phyloP scores from a whole-genome alignment of 805 yeast species.

The Priceomyces carsonii region DNA sequence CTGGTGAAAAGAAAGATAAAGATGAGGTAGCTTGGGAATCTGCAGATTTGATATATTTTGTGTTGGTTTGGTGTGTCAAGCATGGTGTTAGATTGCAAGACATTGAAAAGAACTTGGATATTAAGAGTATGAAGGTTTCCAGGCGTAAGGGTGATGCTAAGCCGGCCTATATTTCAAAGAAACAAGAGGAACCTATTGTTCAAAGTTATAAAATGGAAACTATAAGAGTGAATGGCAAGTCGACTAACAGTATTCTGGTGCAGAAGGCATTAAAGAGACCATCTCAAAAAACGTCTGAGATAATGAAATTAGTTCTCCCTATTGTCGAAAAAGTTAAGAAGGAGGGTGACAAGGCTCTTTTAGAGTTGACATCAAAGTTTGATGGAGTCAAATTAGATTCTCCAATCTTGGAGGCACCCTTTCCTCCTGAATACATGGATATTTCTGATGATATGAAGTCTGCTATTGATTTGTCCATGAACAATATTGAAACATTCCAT shows the following conservation, averaged over 20 bases:
- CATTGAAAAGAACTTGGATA: slow-evolving; percentile 79
- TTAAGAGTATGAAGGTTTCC: slow-evolving; percentile 82
- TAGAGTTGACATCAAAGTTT: slow-evolving; percentile 89
- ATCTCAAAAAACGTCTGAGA: slow-evolving; percentile 90
- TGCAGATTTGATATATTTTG: slow-evolving; percentile 77
- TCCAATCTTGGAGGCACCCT: slow-evolving; percentile 87
- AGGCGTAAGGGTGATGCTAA: slow-evolving; percentile 97
- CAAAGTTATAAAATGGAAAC: slow-evolving; percentile 53
- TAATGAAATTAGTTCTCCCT: slow-evolving; percentile 90
- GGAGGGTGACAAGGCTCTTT: slow-evolving; percentile 81
- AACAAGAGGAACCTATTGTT: slow-evolving; percentile 13
- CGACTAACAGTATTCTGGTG: slow-evolving; percentile 45
- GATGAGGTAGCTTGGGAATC: slow-evolving; percentile 90
- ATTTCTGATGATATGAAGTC: slow-evolving; percentile 71
- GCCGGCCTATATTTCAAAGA: slow-evolving; percentile 59
- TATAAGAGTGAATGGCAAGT: slow-evolving; percentile 39
- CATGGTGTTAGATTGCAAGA: slow-evolving; percentile 79
- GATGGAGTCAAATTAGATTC: slow-evolving; percentile 74
- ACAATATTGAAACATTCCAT: slow-evolving; percentile 89
- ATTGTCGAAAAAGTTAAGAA: slow-evolving; percentile 75
- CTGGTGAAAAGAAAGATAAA: slow-evolving; percentile 39
- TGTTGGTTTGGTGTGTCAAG: slow-evolving; percentile 55
- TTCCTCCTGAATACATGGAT: slow-evolving; percentile 72
- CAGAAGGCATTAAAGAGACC: slow-evolving; percentile 79
- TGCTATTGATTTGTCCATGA: slow-evolving; percentile 88